A percentile compares a stretch with the other conserved stretches of the same genome.
Conservation (phyloP, 306 rosid genomes). For the Rubus parviflorus region DNA sequence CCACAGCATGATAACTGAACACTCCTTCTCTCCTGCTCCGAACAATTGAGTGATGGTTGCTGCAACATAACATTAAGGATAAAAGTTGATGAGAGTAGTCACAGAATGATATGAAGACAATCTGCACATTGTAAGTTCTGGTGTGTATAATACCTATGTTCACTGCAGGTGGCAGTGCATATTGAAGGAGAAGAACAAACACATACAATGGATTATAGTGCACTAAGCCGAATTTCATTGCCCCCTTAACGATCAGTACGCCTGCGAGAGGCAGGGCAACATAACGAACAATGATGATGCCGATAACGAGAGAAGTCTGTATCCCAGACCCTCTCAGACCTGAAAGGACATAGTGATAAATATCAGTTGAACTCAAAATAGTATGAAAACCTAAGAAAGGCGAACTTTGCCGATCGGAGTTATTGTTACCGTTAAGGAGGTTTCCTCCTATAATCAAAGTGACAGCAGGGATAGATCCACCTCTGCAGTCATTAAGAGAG, state of each 20-base stretch:
- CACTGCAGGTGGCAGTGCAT: conserved; percentile 86
- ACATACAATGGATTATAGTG: conserved; percentile 67
- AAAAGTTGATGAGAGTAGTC: neutral
- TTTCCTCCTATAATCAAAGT: conserved; percentile 84
- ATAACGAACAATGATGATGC: conserved; percentile 58
- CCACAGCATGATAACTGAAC: conserved; percentile 73
- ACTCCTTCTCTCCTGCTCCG: conserved; percentile 74
- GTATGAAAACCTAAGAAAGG: neutral
- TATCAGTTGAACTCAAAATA: neutral
- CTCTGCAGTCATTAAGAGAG: conserved; percentile 40
- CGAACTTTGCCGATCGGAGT: neutral
- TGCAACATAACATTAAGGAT: conserved; percentile 13
- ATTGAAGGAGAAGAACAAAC: conserved; percentile 82
- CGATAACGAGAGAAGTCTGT: conserved; percentile 40
- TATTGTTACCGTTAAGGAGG: conserved; percentile 57
- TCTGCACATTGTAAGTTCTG: neutral
- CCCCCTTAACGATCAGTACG: conserved; percentile 51
- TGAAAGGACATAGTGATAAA: conserved; percentile 20
- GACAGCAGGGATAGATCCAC: conserved; percentile 63
- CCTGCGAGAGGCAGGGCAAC: conserved; percentile 61
- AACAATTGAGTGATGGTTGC: conserved; percentile 74
- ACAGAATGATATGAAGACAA: too few relatives aligned
- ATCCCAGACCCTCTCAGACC: conserved; percentile 60
- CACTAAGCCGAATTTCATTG: conserved; percentile 53
- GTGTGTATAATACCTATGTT: conserved; percentile 40